phyloP scores from a whole-genome alignment of 2,329 filamentous ascomycete genomes.

The Cercospora nicotianae region DNA sequence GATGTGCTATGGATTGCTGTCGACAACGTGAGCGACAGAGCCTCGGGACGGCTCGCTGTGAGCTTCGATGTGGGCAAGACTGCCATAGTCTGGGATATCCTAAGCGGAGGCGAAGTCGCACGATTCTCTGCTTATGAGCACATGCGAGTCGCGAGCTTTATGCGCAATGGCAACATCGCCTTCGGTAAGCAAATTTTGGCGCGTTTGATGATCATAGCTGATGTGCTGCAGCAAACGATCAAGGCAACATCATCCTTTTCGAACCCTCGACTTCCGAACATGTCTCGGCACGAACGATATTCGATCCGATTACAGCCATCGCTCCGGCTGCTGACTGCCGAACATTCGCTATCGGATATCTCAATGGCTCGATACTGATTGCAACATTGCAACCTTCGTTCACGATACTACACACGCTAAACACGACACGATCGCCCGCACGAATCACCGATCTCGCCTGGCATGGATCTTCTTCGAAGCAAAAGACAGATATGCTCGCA shows the following conservation, averaged over 20 bases:
- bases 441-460: constrained; percentile 84
- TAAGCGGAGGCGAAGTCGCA: constrained; percentile 85
- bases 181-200: constrained; percentile 68
- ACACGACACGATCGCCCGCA: constrained; percentile 78
- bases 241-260: constrained; percentile 92
- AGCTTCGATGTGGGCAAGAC: constrained; percentile 91
- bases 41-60: constrained; percentile 80
- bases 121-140: constrained; percentile 91
- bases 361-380: constrained; percentile 91
- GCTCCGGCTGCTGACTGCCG: constrained; percentile 86
- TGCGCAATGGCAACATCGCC: constrained; percentile 93
- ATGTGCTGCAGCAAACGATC: constrained; percentile 69
- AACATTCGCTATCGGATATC: constrained; percentile 94
- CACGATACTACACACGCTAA: constrained; percentile 89
- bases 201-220: not conserved
- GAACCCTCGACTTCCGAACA: constrained; percentile 92
- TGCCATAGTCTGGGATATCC: constrained; percentile 93
- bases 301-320: constrained; percentile 90
- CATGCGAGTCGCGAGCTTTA: constrained; percentile 84
- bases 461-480: constrained; percentile 94
- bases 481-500: constrained; percentile 97
- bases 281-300: constrained; percentile 85
- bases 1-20: constrained; percentile 82
- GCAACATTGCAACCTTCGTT: constrained; percentile 88
- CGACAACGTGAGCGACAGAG: constrained; percentile 86